Percentiles rank a stretch among this genome's conserved stretches.
These are phyloP conservation scores for Aspergillus neotritici DNA, from an alignment of 2,329 filamentous ascomycete species.

Conservation along the genomic window DNA sequence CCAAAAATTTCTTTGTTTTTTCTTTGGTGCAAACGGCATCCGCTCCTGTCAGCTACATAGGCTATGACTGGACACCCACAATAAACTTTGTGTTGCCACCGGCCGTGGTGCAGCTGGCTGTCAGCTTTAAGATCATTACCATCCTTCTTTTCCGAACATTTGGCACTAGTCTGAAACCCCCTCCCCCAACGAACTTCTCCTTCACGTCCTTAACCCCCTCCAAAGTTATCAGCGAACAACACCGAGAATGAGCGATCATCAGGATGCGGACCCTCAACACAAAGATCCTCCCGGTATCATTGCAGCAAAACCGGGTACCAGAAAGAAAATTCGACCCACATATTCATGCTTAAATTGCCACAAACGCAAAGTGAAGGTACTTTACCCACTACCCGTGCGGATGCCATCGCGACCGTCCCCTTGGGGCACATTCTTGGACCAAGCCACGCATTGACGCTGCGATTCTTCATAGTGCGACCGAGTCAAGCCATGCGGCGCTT, in stretches of 20 bases:
- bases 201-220: not conserved
- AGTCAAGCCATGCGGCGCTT: slow-evolving; percentile 28
- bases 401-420: not conserved
- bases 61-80: no score
- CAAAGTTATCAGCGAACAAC: not conserved
- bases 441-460: not conserved
- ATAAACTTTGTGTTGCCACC: no score
- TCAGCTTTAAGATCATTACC: no score
- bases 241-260: slow-evolving; percentile 2
- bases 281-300: not conserved
- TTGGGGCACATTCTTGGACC: not conserved
- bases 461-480: slow-evolving; percentile 21
- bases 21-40: no score
- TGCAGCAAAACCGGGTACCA: slow-evolving; percentile 7
- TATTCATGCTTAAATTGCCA: slow-evolving; percentile 28
- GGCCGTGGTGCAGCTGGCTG: no score
- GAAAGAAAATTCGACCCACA: slow-evolving; percentile 26
- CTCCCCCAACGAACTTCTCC: not conserved
- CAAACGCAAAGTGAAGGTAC: slow-evolving; percentile 32
- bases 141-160: no score
- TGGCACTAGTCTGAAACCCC: not conserved
- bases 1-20: no score
- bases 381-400: not conserved
- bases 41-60: no score
- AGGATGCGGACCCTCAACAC: not conserved